Percentiles rank a stretch among this genome's conserved stretches.
Conservation (phyloP, 768 basidiomycete species). For the Candolleomyces aberdarensis region DNA sequence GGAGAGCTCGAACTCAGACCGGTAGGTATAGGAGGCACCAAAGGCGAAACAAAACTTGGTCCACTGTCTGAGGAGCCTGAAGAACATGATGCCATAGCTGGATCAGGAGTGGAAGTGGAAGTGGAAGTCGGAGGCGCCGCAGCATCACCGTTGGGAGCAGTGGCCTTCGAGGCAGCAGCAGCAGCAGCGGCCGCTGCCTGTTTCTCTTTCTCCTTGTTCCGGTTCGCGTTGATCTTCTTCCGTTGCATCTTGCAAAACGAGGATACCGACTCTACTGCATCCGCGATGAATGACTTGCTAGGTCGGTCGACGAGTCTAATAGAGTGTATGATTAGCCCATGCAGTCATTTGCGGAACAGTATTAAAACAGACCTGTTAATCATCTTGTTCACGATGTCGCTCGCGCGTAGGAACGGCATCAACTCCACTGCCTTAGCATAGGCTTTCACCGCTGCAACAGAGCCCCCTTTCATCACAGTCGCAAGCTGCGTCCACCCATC, state of each 20-base stretch:
- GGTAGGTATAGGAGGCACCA: no score
- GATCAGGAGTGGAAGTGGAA: neutral
- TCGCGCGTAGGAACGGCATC: slow-evolving; percentile 56
- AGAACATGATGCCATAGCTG: neutral
- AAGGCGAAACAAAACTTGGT: no score
- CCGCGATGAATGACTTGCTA: slow-evolving; percentile 48
- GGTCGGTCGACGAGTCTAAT: slow-evolving; percentile 52
- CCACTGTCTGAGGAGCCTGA: no score
- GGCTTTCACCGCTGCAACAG: slow-evolving; percentile 32
- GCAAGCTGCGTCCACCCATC: slow-evolving; percentile 53
- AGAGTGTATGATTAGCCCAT: neutral
- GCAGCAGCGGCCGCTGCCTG: slow-evolving; percentile 13
- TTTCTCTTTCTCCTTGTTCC: slow-evolving; percentile 18
- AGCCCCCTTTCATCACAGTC: slow-evolving; percentile 35
- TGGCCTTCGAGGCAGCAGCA: neutral
- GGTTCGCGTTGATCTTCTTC: slow-evolving; percentile 28
- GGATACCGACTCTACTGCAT: slow-evolving; percentile 47
- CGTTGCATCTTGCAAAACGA: slow-evolving; percentile 50
- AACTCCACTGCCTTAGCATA: slow-evolving; percentile 42
- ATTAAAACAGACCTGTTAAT: slow-evolving; percentile 37
- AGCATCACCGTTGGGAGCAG: neutral
- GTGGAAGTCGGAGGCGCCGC: neutral
- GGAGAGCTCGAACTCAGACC: no score
- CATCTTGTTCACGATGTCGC: slow-evolving; percentile 59
- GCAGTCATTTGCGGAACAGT: neutral